These are phyloP conservation scores for Neurospora sp. DNA, from an alignment of 495 filamentous ascomycete genomes.

Conservation along the genomic window DNA sequence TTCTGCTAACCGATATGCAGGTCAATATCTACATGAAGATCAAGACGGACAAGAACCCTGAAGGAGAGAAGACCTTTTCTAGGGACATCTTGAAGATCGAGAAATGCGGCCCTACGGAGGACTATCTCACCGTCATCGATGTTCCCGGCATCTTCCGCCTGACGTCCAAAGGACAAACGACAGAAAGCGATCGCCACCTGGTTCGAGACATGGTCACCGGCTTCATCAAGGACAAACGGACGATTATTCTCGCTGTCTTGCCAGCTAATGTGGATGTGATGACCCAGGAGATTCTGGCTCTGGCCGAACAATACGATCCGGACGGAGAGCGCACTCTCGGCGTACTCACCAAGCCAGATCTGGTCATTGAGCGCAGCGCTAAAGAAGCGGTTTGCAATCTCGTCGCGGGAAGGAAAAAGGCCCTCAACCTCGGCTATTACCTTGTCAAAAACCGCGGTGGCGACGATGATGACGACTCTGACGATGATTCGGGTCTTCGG, in stretches of 20 bases:
- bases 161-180: conserved; percentile 36
- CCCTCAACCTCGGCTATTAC: conserved; percentile 43
- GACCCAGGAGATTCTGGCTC: conserved; percentile 48
- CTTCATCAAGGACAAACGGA: conserved; percentile 38
- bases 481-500: neutral
- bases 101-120: conserved; percentile 41
- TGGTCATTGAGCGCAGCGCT: conserved; percentile 39
- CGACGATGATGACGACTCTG: conserved; percentile 16
- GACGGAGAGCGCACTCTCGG: conserved; percentile 44
- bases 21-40: conserved; percentile 30
- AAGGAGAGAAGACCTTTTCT: conserved; percentile 27
- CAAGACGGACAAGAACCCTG: conserved; percentile 10
- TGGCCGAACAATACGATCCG: conserved; percentile 41
- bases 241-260: conserved; percentile 49
- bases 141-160: conserved; percentile 55
- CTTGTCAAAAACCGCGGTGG: conserved; percentile 46
- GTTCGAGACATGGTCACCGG: conserved; percentile 43
- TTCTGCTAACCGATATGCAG: conserved; percentile 9
- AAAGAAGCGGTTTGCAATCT: conserved; percentile 33
- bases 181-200: conserved; percentile 36
- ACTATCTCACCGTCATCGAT: conserved; percentile 53
- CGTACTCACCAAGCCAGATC: conserved; percentile 53
- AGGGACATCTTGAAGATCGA: conserved; percentile 47
- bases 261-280: conserved; percentile 51
- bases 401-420: conserved; percentile 30